phyloP scores from a whole-genome alignment of 2,329 filamentous ascomycete species.

The Fusarium heterosporum region DNA sequence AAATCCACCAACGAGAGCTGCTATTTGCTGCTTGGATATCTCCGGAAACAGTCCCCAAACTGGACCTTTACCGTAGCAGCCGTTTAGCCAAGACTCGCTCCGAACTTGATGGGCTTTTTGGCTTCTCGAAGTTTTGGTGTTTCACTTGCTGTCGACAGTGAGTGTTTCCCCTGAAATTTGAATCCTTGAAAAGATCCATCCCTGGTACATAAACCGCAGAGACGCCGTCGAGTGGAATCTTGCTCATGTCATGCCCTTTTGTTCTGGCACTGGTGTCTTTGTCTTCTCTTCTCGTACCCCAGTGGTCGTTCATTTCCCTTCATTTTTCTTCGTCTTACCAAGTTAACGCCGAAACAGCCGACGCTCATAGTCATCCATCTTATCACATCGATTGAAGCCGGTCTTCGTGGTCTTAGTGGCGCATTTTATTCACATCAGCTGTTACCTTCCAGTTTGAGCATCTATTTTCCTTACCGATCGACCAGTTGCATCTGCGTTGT shows the following conservation, averaged over 20 bases:
- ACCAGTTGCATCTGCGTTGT: slow-evolving; percentile 1
- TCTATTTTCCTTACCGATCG: slow-evolving; percentile 22
- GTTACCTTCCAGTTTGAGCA: slow-evolving; percentile 23
- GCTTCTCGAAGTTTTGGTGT: slow-evolving; percentile 25
- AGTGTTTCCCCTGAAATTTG: slow-evolving; percentile 35
- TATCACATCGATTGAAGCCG: slow-evolving; percentile 35
- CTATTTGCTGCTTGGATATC: slow-evolving; percentile 20
- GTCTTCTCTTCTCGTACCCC: slow-evolving; percentile 26
- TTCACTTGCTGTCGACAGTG: slow-evolving; percentile 24
- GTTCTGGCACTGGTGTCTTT: slow-evolving; percentile 26
- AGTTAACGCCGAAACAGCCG: slow-evolving; percentile 21
- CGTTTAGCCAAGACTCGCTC: slow-evolving; percentile 36
- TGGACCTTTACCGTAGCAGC: slow-evolving; percentile 36
- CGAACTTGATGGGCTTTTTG: slow-evolving; percentile 22
- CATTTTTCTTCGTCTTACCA: slow-evolving; percentile 20
- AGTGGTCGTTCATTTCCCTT: slow-evolving; percentile 38
- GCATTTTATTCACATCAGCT: slow-evolving; percentile 34
- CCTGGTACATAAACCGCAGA: slow-evolving; percentile 35
- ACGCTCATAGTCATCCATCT: slow-evolving; percentile 11
- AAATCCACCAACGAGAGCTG: slow-evolving; percentile 42
- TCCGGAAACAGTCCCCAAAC: slow-evolving; percentile 38
- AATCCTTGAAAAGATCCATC: not conserved
- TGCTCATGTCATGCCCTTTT: slow-evolving; percentile 33
- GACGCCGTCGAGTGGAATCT: slow-evolving; percentile 22
- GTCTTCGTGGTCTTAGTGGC: slow-evolving; percentile 41